Evolutionary conservation across 2,329 filamentous ascomycete species (phyloP), one percentile per base, ranked within the genome.

Genomic region (Cladosporium colombiae): DNA sequence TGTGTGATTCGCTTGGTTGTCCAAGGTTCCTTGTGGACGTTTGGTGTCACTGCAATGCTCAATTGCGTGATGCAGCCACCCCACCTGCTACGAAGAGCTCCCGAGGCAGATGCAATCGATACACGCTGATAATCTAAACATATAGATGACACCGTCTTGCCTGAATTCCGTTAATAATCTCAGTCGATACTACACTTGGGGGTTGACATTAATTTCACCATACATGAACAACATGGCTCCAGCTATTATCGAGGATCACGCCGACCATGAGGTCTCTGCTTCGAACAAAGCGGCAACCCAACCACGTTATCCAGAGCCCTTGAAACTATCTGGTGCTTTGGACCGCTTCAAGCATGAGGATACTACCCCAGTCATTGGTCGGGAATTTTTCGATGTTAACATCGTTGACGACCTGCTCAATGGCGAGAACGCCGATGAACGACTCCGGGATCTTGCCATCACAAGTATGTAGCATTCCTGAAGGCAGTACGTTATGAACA

Each of bases 361-460:
- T 35, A 77, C 84, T 5, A 89, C 87, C 1, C 87, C 87, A 0
- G 77, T 84, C 50, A 89, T 90, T 65, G 88, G 88, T 5, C 82
- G 82, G 7, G 88, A 90, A 71, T 90, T 83, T 68, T 79, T 83
- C n/a, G 81, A 81, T 16, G 71, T 84, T 37, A 84, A 88, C 68
- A 79, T 90, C 0, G 83, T 83, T 6, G 87, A 91, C 37, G 87
- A 91, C 46, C 83, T 85, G 70, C 79, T 91, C 6, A 79, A 86
- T 31, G 85, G 86, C 0, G 80, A 84, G 0, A 88, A 90, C 72
- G 81, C 86, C 0, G 88, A 91, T 62, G 84, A 87, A 53, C 78
- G 89, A 23, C 74, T 91, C 27, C 83, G 86, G 0, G 89, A 91
- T 70, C 79, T 92, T 0, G 89, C 88, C 3, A 73, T 78, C 33